A percentile compares a stretch with the other conserved stretches of the same genome.
These are phyloP conservation scores for Erodium moschatum DNA, from an alignment of 441 rosid genomes.

Conservation along the genomic window DNA sequence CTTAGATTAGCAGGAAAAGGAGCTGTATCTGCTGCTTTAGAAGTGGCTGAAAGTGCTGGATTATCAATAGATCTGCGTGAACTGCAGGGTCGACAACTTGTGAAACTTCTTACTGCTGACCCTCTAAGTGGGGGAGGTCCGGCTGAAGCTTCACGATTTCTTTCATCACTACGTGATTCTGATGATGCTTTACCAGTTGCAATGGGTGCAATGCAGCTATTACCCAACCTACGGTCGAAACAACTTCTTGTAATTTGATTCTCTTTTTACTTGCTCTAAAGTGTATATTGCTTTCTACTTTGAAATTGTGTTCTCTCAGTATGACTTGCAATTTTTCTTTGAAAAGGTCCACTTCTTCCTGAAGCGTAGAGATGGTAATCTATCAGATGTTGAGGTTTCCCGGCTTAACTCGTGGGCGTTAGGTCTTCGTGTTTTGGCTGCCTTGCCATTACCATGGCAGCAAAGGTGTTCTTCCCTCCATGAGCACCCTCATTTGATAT, in stretches of 20 bases:
- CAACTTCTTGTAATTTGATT: constrained; percentile 76
- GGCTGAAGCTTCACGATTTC: constrained; percentile 98
- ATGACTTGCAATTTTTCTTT: constrained; percentile 23
- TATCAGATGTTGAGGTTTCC: constrained; percentile 65
- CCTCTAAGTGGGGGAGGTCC: constrained; percentile 99
- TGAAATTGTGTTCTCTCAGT: constrained; percentile 6
- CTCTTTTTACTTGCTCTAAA: constrained; percentile 14
- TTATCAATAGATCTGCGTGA: constrained; percentile 83
- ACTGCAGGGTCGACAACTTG: constrained; percentile 93
- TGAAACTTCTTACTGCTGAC: constrained; percentile 93
- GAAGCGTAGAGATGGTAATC: constrained; percentile 80
- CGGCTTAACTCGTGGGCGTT: constrained; percentile 98
- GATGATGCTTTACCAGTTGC: constrained; percentile 96
- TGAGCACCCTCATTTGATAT: constrained; percentile 84
- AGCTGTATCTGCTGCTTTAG: constrained; percentile 95
- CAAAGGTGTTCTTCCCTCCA: constrained; percentile 95
- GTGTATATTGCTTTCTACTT: constrained; percentile 3
- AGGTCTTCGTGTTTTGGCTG: constrained; percentile 92
- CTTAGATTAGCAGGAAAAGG: constrained; percentile 96
- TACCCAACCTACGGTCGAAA: constrained; percentile 92
- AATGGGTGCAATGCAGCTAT: constrained; percentile 96
- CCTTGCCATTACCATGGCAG: constrained; percentile 97
- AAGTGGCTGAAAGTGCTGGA: constrained; percentile 95
- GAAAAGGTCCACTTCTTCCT: constrained; percentile 90
- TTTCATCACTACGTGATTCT: constrained; percentile 86